These are phyloP conservation scores for Colletotrichum lini DNA, from an alignment of 2,329 filamentous ascomycete species.

Conservation along the genomic window DNA sequence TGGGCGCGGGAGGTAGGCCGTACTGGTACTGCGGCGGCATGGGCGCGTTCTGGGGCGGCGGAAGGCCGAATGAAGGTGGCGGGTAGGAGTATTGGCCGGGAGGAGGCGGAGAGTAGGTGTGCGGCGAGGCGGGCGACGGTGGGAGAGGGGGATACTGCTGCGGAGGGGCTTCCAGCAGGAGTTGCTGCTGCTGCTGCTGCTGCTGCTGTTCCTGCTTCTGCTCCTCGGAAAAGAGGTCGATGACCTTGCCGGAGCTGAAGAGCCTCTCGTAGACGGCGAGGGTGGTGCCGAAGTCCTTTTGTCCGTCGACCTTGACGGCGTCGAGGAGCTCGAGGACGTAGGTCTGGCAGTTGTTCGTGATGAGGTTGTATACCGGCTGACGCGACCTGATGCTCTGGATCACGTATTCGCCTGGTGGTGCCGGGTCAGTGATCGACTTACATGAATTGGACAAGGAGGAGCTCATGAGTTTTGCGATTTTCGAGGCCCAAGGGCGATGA, in stretches of 20 bases:
- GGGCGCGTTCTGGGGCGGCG: background rate
- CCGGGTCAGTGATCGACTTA: too few species aligned
- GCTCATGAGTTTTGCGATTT: too few species aligned
- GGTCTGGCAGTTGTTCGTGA: slow-evolving; percentile 73
- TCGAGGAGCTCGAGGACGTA: slow-evolving; percentile 68
- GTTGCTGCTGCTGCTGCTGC: slow-evolving; percentile 39
- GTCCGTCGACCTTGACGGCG: slow-evolving; percentile 65
- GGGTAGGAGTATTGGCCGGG: slow-evolving; percentile 1
- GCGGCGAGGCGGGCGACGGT: slow-evolving; percentile 46
- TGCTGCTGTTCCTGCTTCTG: slow-evolving; percentile 46
- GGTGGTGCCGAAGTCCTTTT: slow-evolving; percentile 67
- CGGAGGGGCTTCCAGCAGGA: slow-evolving; percentile 19
- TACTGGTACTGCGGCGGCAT: slow-evolving; percentile 15
- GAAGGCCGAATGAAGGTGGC: background rate
- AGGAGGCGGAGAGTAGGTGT: slow-evolving; percentile 1
- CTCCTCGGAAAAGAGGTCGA: slow-evolving; percentile 63
- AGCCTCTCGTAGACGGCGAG: slow-evolving; percentile 67
- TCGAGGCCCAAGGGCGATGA: too few species aligned
- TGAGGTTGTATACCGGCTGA: slow-evolving; percentile 68
- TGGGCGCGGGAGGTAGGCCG: background rate
- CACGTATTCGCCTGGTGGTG: slow-evolving; percentile 61
- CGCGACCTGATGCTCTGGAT: slow-evolving; percentile 66
- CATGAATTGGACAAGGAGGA: too few species aligned
- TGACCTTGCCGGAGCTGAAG: slow-evolving; percentile 64
- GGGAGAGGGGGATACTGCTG: slow-evolving; percentile 50